Percentiles rank a stretch among this genome's conserved stretches.
phyloP scores from a whole-genome alignment of 2,329 filamentous ascomycete genomes.

The Cadophora malorum region DNA sequence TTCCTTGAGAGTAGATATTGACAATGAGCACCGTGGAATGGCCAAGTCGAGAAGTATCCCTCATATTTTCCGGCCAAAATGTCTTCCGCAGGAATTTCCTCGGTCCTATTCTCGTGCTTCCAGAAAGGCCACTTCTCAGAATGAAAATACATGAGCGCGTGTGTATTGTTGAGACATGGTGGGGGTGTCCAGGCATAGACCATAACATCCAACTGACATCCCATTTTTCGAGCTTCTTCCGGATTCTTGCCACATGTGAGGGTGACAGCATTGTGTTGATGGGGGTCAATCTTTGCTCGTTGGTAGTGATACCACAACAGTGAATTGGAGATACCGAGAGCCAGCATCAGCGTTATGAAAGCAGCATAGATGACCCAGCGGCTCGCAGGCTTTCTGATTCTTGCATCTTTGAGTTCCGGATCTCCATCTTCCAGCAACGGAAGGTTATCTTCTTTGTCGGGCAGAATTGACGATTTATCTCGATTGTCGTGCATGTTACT shows the following conservation, averaged over 20 bases:
- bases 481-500: background rate
- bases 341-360: background rate
- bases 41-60: background rate
- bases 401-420: background rate
- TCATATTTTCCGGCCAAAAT: background rate
- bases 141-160: background rate
- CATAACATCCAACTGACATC: conserved; percentile 7
- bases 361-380: background rate
- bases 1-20: background rate
- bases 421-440: background rate
- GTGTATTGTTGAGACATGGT: background rate
- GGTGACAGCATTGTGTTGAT: background rate
- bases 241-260: background rate
- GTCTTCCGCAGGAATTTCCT: background rate
- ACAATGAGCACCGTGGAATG: background rate
- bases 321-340: background rate
- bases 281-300: background rate
- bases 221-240: background rate
- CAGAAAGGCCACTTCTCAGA: background rate
- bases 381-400: background rate
- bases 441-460: background rate
- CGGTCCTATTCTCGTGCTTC: background rate
- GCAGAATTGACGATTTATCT: background rate
- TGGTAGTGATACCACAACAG: background rate
- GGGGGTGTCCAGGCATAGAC: background rate